phyloP scores from a whole-genome alignment of 257 asterid species.

The Eucommia ulmoides region DNA sequence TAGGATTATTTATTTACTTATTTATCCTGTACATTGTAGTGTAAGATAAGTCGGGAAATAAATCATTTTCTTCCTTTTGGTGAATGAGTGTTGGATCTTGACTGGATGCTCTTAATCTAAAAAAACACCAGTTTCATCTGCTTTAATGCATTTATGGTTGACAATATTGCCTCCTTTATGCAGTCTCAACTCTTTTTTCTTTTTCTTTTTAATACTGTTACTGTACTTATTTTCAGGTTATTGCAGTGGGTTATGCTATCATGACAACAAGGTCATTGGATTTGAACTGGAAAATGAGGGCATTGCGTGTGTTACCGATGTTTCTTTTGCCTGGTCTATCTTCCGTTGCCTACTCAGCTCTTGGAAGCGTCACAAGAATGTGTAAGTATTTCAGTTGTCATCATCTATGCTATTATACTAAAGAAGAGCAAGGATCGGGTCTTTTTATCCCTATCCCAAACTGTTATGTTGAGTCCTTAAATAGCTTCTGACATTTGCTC shows the following conservation, averaged over 20 bases:
- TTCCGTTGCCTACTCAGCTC: slow-evolving; percentile 34
- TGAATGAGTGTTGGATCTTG: too few species aligned
- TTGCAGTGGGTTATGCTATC: slow-evolving; percentile 78
- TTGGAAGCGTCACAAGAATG: slow-evolving; percentile 58
- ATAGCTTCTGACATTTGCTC: too few species aligned
- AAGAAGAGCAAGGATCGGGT: too few species aligned
- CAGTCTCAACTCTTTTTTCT: background rate
- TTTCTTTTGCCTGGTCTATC: slow-evolving; percentile 67
- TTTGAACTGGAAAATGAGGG: slow-evolving; percentile 82
- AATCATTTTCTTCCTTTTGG: too few species aligned
- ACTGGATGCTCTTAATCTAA: too few species aligned
- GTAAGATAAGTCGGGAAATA: too few species aligned
- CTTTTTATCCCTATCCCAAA: too few species aligned
- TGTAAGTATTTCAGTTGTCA: slow-evolving; percentile 38
- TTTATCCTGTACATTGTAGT: too few species aligned
- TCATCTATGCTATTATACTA: too few species aligned
- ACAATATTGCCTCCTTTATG: background rate
- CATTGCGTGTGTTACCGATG: slow-evolving; percentile 75
- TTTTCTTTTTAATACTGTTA: background rate
- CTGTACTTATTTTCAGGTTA: slow-evolving; percentile 31
- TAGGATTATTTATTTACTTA: too few species aligned
- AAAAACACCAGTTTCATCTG: too few species aligned
- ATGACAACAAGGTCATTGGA: slow-evolving; percentile 61
- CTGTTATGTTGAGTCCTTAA: too few species aligned
- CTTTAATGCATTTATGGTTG: background rate